phyloP scores from a whole-genome alignment of 805 yeast genomes.

The Candida ulmi region DNA sequence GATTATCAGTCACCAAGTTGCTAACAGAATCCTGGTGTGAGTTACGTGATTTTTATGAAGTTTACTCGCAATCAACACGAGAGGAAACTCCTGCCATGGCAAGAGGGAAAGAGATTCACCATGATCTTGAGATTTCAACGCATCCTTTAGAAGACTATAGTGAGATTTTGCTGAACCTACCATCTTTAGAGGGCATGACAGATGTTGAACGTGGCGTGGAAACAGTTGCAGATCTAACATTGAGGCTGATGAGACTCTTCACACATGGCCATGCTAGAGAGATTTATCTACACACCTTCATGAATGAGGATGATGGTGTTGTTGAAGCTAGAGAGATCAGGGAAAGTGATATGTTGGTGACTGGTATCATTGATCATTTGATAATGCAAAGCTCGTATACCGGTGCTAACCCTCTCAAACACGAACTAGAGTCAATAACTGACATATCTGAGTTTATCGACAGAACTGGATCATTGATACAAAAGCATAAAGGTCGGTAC shows the following conservation, averaged over 20 bases:
- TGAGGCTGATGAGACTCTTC: slow-evolving; percentile 37
- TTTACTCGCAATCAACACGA: slow-evolving; percentile 39
- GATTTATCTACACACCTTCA: slow-evolving; percentile 37
- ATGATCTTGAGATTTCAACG: slow-evolving; percentile 36
- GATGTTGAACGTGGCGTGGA: slow-evolving; percentile 21
- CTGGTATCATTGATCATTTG: slow-evolving; percentile 61
- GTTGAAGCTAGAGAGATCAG: slow-evolving; percentile 7
- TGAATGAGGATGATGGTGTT: slow-evolving; percentile 8
- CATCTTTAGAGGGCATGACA: slow-evolving; percentile 1
- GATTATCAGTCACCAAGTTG: slow-evolving; percentile 57
- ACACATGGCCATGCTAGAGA: slow-evolving; percentile 55
- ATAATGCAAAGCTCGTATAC: slow-evolving; percentile 12
- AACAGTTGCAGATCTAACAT: slow-evolving; percentile 37
- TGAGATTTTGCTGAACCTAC: background rate
- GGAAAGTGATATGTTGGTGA: slow-evolving; percentile 38
- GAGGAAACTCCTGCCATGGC: slow-evolving; percentile 35
- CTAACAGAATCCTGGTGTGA: slow-evolving; percentile 68
- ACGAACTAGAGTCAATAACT: background rate
- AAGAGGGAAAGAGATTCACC: slow-evolving; percentile 45
- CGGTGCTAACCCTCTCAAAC: slow-evolving; percentile 6
- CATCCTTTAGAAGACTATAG: slow-evolving; percentile 29
- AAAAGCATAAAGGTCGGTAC: slow-evolving; percentile 7
- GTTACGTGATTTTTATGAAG: slow-evolving; percentile 44
- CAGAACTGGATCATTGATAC: slow-evolving; percentile 10
- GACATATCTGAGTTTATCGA: slow-evolving; percentile 9